Percentiles rank a stretch among this genome's conserved stretches.
These are phyloP conservation scores for Penicillium vulpinum DNA, from an alignment of 2,329 filamentous ascomycete species.

Conservation along the genomic window DNA sequence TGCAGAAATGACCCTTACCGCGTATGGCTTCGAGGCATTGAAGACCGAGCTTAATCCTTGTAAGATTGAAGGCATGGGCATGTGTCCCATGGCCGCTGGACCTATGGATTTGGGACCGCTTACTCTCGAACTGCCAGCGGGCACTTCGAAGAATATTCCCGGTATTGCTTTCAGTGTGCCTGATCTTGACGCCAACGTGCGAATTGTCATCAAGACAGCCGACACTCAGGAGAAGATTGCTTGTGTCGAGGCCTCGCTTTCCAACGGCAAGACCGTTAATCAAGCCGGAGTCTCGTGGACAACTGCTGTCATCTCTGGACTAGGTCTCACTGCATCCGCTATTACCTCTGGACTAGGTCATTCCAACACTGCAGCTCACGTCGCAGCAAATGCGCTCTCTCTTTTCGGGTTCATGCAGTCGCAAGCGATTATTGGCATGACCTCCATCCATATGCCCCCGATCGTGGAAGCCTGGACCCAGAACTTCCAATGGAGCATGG, in stretches of 20 bases:
- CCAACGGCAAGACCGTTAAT: conserved; percentile 90
- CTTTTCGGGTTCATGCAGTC: conserved; percentile 93
- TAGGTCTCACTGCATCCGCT: conserved; percentile 80
- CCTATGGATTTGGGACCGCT: conserved; percentile 71
- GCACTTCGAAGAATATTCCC: conserved; percentile 67
- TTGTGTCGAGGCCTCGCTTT: conserved; percentile 83
- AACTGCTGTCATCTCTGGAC: conserved; percentile 81
- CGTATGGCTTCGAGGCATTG: conserved; percentile 77
- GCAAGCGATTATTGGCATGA: conserved; percentile 87
- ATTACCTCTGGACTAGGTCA: conserved; percentile 88
- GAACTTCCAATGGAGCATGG: conserved; percentile 98
- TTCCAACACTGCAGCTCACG: conserved; percentile 90
- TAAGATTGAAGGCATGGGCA: conserved; percentile 64
- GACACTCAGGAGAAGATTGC: conserved; percentile 66
- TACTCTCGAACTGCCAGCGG: conserved; percentile 60
- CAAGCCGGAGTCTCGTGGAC: conserved; percentile 85
- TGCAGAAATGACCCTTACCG: conserved; percentile 73
- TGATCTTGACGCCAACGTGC: conserved; percentile 83
- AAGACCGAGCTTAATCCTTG: conserved; percentile 74
- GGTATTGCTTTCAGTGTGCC: conserved; percentile 85
- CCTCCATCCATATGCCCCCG: conserved; percentile 76
- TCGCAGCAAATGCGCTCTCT: conserved; percentile 90
- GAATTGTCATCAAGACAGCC: conserved; percentile 75
- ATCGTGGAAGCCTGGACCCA: conserved; percentile 93
- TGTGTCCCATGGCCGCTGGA: conserved; percentile 89